These are phyloP conservation scores for Botryotinia convoluta DNA, from an alignment of 2,329 filamentous ascomycete genomes.

Conservation along the genomic window DNA sequence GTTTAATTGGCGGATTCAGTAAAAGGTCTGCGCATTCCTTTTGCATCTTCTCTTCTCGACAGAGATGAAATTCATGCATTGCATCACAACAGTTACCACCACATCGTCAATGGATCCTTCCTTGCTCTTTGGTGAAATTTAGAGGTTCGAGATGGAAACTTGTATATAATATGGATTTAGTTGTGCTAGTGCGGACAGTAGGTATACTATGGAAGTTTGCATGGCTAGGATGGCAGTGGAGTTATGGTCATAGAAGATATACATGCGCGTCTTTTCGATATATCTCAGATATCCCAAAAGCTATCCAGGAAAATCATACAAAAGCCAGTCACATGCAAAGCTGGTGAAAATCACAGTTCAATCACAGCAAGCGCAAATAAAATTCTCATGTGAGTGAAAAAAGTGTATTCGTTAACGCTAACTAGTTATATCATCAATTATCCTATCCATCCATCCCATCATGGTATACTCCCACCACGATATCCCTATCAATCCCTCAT, in stretches of 20 bases:
- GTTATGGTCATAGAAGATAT: background rate
- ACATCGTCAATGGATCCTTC: background rate
- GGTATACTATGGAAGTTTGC: background rate
- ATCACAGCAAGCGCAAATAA: background rate
- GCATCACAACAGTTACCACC: background rate
- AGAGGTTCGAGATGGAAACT: background rate
- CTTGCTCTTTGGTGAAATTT: background rate
- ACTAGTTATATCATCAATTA: slow-evolving; percentile 20
- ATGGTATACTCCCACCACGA: slow-evolving; percentile 14
- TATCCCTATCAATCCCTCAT: slow-evolving; percentile 22
- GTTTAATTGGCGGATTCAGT: background rate
- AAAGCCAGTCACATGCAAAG: background rate
- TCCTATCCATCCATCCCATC: slow-evolving; percentile 21
- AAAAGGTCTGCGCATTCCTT: background rate
- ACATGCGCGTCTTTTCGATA: background rate
- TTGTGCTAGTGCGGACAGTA: background rate
- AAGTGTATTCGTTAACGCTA: slow-evolving; percentile 23
- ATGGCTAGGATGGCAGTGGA: slow-evolving; percentile 4
- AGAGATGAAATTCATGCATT: background rate
- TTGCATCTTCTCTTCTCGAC: background rate
- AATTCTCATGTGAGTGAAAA: background rate
- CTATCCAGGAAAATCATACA: background rate
- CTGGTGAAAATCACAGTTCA: background rate
- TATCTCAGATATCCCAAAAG: background rate
- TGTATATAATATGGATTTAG: background rate